phyloP scores from a whole-genome alignment of 352 stramenopile genomes.

The Globisporangium nodosum region DNA sequence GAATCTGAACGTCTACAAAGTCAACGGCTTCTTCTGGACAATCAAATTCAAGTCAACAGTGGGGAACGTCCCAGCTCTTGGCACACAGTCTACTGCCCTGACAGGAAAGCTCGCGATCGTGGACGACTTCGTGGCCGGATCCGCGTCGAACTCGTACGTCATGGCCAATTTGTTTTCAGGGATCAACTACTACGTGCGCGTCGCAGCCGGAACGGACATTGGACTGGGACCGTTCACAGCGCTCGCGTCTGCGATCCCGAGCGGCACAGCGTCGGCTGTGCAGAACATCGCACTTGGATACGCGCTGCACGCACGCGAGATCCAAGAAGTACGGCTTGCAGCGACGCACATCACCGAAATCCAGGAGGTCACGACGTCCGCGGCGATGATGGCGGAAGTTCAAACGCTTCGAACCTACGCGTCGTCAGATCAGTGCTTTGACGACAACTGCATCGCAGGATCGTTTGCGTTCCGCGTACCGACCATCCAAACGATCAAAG shows the following conservation, averaged over 20 bases:
- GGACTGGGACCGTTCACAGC: constrained; percentile 43
- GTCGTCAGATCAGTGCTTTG: constrained; percentile 33
- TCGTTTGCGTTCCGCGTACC: constrained; percentile 62
- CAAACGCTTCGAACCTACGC: constrained; percentile 62
- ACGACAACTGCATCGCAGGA: constrained; percentile 43
- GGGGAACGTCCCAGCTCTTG: constrained; percentile 50
- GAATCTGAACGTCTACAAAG: constrained; percentile 55
- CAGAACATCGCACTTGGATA: constrained; percentile 51
- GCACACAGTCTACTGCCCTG: constrained; percentile 17
- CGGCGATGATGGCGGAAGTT: constrained; percentile 61
- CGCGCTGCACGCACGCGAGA: constrained; percentile 46
- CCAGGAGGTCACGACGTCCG: constrained; percentile 56
- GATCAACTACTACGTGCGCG: constrained; percentile 61
- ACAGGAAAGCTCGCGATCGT: constrained; percentile 25
- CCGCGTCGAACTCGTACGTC: constrained; percentile 30
- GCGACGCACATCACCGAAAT: constrained; percentile 66
- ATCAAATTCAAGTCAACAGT: constrained; percentile 79
- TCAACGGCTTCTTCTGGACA: constrained; percentile 75
- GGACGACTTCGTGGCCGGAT: constrained; percentile 37
- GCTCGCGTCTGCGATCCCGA: constrained; percentile 36
- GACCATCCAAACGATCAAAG: constrained; percentile 66
- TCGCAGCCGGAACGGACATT: constrained; percentile 52
- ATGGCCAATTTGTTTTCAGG: constrained; percentile 51
- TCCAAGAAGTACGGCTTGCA: constrained; percentile 65
- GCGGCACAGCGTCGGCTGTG: constrained; percentile 33